Percentiles rank a stretch among this genome's conserved stretches.
Evolutionary conservation across 148 eudicot genomes (phyloP).

Genomic region (Pharnaceum exiguum): DNA sequence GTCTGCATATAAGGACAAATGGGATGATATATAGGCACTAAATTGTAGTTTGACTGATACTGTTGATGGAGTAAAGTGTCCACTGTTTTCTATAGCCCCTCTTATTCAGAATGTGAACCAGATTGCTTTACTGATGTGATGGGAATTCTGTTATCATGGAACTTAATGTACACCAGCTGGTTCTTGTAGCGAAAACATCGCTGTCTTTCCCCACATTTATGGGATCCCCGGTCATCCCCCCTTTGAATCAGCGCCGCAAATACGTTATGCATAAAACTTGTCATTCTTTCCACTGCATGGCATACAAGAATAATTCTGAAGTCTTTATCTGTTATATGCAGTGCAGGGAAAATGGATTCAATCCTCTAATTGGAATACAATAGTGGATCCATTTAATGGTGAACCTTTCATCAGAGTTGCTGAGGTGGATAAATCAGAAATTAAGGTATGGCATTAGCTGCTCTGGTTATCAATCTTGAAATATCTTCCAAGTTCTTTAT

Average conservation of each 20-base stretch:
- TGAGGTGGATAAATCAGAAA: conserved; percentile 66
- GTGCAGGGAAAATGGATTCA: conserved; percentile 90
- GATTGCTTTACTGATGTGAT: background rate
- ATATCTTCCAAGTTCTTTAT: background rate
- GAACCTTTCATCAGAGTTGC: conserved; percentile 92
- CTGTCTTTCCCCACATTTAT: too few relatives aligned
- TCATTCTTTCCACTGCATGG: background rate
- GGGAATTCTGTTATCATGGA: background rate
- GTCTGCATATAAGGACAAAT: background rate
- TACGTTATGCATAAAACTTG: background rate
- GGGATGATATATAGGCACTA: too few relatives aligned
- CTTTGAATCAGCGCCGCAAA: too few relatives aligned
- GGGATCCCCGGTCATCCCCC: too few relatives aligned
- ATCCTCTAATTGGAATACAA: conserved; percentile 70
- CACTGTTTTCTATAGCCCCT: too few relatives aligned
- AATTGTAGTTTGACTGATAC: too few relatives aligned
- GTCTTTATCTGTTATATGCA: conserved; percentile 23
- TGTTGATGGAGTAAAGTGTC: too few relatives aligned
- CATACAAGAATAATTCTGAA: background rate
- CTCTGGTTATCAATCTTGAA: background rate
- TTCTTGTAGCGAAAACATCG: too few relatives aligned
- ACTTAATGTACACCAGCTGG: background rate
- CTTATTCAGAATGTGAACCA: too few relatives aligned
- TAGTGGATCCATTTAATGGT: conserved; percentile 88
- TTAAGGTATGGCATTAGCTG: conserved; percentile 48